phyloP scores from a whole-genome alignment of 768 basidiomycete genomes.

The Clathrus columnatus region DNA sequence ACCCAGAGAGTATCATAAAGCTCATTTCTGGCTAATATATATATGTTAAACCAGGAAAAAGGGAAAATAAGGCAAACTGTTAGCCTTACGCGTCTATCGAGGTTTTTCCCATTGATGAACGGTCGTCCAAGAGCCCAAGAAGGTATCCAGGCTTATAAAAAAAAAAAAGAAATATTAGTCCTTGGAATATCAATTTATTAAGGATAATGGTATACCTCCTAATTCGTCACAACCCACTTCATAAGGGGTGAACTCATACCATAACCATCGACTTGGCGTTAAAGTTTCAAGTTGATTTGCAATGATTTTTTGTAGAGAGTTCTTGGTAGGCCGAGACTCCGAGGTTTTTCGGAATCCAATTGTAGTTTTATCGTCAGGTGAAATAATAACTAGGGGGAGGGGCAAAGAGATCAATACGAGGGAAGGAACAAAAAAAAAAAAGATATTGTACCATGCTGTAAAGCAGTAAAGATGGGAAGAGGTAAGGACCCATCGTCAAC shows the following conservation, averaged over 20 bases:
- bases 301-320: neutral
- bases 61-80: neutral
- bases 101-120: conserved; percentile 19
- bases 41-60: conserved; percentile 2
- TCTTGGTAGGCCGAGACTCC: too few species aligned
- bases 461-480: conserved; percentile 23
- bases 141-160: conserved; percentile 22
- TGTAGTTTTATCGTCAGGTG: conserved; percentile 2
- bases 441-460: conserved; percentile 17
- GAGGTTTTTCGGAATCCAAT: neutral
- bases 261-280: conserved; percentile 17
- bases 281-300: neutral
- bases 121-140: conserved; percentile 23
- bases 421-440: neutral
- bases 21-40: conserved; percentile 24
- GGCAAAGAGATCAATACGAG: neutral
- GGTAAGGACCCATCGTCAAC: conserved; percentile 18
- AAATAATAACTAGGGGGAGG: neutral
- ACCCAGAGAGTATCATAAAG: conserved; percentile 22
- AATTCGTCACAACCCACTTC: conserved; percentile 20
- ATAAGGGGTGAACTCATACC: conserved; percentile 25
- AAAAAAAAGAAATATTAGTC: neutral
- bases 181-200: too few species aligned
- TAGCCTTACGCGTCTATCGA: conserved; percentile 15
- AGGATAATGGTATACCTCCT: too few species aligned